Evolutionary conservation across 306 rosid species (phyloP).

Genomic region (Erythrophleum fordii): DNA sequence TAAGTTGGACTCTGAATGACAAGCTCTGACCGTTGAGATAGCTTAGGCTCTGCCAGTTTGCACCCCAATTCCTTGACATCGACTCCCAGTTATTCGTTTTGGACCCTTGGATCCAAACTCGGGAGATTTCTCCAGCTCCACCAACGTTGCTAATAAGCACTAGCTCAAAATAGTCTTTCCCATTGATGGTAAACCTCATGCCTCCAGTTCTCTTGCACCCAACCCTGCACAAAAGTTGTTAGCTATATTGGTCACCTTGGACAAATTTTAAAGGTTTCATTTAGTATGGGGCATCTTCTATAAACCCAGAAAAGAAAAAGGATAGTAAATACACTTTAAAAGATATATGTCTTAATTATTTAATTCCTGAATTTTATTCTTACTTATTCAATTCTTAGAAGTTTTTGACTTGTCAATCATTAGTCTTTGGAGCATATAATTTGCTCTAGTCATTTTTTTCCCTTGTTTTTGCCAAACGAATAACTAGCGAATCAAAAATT

Average conservation of each 20-base stretch:
- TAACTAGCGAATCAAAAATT: too few species aligned
- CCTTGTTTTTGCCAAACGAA: too few species aligned
- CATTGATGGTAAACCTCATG: constrained; percentile 58
- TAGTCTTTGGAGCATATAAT: too few species aligned
- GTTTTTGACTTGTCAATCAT: not conserved
- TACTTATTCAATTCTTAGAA: too few species aligned
- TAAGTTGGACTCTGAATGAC: constrained; percentile 60
- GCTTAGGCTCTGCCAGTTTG: constrained; percentile 60
- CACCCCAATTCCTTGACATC: constrained; percentile 67
- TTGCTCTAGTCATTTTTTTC: too few species aligned
- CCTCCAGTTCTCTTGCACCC: constrained; percentile 58
- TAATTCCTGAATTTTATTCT: not conserved
- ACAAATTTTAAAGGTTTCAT: not conserved
- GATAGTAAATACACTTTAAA: not conserved
- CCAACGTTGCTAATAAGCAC: constrained; percentile 64
- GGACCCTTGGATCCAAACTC: constrained; percentile 65
- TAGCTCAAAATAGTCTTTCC: constrained; percentile 52
- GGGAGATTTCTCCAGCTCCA: constrained; percentile 54
- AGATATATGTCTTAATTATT: not conserved
- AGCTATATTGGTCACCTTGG: not conserved
- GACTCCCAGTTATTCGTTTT: constrained; percentile 54
- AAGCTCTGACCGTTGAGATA: constrained; percentile 63
- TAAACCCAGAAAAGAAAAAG: not conserved
- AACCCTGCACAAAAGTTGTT: constrained; percentile 45
- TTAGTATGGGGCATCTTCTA: too few species aligned